A percentile compares a stretch with the other conserved stretches of the same genome.
phyloP scores from a whole-genome alignment of 108 stramenopile species.

The Skeletonema grethae region DNA sequence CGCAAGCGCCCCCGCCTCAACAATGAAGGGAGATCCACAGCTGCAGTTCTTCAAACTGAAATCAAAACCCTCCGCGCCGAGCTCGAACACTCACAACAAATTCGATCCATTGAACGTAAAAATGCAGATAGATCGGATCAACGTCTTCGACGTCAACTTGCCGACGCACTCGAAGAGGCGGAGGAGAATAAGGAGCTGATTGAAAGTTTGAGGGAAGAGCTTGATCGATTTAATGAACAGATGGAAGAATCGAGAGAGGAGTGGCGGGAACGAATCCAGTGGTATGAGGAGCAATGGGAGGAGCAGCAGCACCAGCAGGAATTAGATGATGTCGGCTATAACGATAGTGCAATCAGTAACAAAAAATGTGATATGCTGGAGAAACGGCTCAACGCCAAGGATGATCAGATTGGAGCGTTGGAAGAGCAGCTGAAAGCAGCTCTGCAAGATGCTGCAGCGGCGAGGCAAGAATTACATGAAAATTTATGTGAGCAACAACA shows the following conservation, averaged over 20 bases:
- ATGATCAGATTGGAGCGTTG: slow-evolving; percentile 37
- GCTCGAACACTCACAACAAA: slow-evolving; percentile 71
- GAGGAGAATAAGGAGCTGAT: slow-evolving; percentile 53
- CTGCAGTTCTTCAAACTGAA: slow-evolving; percentile 55
- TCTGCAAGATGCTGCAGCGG: slow-evolving; percentile 15
- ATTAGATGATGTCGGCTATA: slow-evolving; percentile 4
- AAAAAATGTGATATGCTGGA: slow-evolving; percentile 41
- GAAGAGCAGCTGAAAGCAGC: slow-evolving; percentile 23
- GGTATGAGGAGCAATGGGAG: slow-evolving; percentile 36
- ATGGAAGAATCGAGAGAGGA: slow-evolving; percentile 39
- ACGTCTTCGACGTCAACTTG: slow-evolving; percentile 67
- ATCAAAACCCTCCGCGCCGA: slow-evolving; percentile 67
- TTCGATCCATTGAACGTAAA: slow-evolving; percentile 67
- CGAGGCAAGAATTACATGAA: slow-evolving; percentile 19
- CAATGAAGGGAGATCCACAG: slow-evolving; percentile 6
- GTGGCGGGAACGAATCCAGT: slow-evolving; percentile 31
- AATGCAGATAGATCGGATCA: slow-evolving; percentile 49
- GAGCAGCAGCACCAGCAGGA: slow-evolving; percentile 25
- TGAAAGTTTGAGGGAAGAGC: slow-evolving; percentile 53
- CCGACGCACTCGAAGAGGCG: slow-evolving; percentile 70
- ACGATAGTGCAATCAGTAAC: slow-evolving; percentile 13
- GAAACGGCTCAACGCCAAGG: slow-evolving; percentile 27
- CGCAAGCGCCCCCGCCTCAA: slow-evolving; percentile 53
- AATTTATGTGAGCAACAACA: slow-evolving; percentile 1
- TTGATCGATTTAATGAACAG: slow-evolving; percentile 45